phyloP scores from a whole-genome alignment of 1,284 basidiomycete species.

The Schizophyllum commune region DNA sequence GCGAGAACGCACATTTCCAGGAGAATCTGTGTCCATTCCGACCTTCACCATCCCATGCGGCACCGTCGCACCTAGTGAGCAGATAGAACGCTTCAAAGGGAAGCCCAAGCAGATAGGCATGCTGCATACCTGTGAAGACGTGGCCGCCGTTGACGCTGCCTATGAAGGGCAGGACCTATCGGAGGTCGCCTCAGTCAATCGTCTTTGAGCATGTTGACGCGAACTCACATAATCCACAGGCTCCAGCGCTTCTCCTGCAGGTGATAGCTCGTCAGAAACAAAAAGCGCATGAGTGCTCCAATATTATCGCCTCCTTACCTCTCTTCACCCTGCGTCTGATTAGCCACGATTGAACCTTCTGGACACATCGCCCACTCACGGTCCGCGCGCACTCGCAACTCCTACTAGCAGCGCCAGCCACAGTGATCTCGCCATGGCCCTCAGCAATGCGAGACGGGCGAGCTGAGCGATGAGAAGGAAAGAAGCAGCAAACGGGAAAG shows the following conservation, averaged over 20 bases:
- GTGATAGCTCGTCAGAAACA: background rate
- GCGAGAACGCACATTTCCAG: constrained; percentile 37
- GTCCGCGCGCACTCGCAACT: background rate
- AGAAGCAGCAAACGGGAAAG: background rate
- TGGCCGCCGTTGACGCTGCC: constrained; percentile 54
- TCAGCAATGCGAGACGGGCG: background rate
- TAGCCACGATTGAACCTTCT: too few relatives aligned
- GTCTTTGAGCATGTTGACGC: too few relatives aligned
- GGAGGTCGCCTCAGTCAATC: too few relatives aligned
- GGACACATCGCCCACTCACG: background rate
- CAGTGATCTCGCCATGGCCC: background rate
- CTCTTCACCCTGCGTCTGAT: background rate
- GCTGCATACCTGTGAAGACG: constrained; percentile 46
- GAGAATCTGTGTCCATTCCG: constrained; percentile 59
- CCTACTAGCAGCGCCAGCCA: background rate
- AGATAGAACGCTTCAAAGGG: background rate
- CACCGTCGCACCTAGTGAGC: constrained; percentile 42
- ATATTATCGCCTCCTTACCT: too few relatives aligned
- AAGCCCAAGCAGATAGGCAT: background rate
- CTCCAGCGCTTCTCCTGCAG: background rate
- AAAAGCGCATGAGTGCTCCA: background rate
- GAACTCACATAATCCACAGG: background rate
- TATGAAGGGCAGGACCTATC: constrained; percentile 29
- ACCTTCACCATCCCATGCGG: constrained; percentile 62
- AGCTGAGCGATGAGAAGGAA: background rate